Percentiles rank a stretch among this genome's conserved stretches.
Conservation (phyloP, 202 grass and related monocot species). For the Setaria italica region DNA sequence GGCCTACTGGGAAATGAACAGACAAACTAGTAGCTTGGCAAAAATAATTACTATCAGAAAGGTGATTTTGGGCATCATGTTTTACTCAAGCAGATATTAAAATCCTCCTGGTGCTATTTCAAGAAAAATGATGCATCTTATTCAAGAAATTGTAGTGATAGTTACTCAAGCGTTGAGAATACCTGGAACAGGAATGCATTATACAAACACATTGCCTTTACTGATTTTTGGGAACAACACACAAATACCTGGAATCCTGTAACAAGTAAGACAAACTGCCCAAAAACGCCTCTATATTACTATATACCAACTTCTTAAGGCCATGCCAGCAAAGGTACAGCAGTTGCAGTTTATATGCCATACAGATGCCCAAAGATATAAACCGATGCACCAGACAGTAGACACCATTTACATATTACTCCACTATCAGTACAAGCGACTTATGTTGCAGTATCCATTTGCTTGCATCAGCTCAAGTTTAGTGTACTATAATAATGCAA, state of each 20-base stretch:
- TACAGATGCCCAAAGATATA: background rate
- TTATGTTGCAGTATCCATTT: background rate
- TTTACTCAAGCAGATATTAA: background rate
- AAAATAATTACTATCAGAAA: too few species aligned
- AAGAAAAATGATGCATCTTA: too few species aligned
- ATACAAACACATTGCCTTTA: too few species aligned
- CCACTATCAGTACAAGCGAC: background rate
- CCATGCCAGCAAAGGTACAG: background rate
- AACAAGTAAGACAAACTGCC: background rate
- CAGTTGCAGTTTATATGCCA: background rate
- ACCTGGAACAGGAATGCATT: too few species aligned
- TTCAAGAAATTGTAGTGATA: too few species aligned
- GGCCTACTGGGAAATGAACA: too few species aligned
- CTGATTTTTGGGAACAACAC: background rate
- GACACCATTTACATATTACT: background rate
- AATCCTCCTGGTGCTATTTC: too few species aligned
- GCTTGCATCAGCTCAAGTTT: background rate
- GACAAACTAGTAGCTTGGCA: too few species aligned
- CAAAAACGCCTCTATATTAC: background rate
- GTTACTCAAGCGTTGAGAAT: too few species aligned
- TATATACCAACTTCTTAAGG: conserved; percentile 9
- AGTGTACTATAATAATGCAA: background rate
- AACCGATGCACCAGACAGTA: background rate
- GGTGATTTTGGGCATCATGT: background rate
- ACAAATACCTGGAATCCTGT: background rate